Conservation (phyloP, 768 basidiomycete species). For the Tricholoma matsutake region DNA sequence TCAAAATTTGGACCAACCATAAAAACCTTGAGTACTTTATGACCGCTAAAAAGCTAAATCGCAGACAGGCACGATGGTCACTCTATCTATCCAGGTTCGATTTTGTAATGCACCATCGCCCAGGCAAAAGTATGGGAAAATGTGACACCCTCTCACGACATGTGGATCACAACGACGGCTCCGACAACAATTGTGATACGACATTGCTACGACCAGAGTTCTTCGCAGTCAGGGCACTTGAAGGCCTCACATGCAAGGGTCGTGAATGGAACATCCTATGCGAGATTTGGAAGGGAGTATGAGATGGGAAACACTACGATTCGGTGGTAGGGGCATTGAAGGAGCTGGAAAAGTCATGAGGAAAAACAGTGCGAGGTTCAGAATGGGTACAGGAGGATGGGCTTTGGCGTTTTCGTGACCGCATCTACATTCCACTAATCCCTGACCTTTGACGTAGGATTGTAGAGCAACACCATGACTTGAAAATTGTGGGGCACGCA, state of each 20-base stretch:
- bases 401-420: background rate
- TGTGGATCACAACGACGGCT: no score
- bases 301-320: background rate
- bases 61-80: background rate
- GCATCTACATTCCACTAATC: background rate
- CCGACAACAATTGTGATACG: constrained; percentile 5
- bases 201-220: constrained; percentile 1
- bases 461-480: background rate
- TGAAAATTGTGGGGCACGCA: background rate
- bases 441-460: background rate
- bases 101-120: no score
- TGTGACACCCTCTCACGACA: no score
- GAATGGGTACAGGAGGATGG: background rate
- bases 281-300: background rate
- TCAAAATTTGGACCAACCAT: no score
- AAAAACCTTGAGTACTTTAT: no score
- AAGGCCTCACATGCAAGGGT: background rate
- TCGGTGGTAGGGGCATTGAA: background rate
- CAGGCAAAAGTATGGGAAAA: no score
- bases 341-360: background rate
- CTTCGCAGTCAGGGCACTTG: background rate
- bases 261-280: background rate
- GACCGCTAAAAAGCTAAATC: no score
- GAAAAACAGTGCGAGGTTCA: background rate
- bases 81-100: no score